phyloP scores from a whole-genome alignment of 2,329 filamentous ascomycete species.

The Helicocarpus griseus region DNA sequence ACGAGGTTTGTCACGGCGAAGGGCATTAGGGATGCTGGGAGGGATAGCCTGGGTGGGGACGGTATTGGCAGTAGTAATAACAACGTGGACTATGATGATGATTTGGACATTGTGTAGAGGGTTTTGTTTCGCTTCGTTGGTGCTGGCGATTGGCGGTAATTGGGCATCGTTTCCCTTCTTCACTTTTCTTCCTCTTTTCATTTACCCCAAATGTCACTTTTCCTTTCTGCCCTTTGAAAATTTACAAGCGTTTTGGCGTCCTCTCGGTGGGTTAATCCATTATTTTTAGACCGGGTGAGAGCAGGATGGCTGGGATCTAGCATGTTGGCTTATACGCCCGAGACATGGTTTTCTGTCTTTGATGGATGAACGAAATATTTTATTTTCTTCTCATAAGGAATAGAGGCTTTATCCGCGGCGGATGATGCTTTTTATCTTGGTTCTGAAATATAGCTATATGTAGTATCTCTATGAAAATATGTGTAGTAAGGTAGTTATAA shows the following conservation, averaged over 20 bases:
- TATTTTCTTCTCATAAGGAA: not conserved
- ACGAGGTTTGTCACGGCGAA: slow-evolving; percentile 71
- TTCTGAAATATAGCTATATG: too few species aligned
- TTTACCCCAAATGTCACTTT: too few species aligned
- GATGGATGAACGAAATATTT: not conserved
- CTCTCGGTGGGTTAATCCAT: not conserved
- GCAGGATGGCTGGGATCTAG: not conserved
- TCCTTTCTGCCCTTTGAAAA: too few species aligned
- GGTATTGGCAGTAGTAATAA: slow-evolving; percentile 24
- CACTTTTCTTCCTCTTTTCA: not conserved
- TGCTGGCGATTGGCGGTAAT: not conserved
- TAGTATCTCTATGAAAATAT: too few species aligned
- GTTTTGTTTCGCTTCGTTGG: not conserved
- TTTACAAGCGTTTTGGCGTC: too few species aligned
- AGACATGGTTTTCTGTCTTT: not conserved
- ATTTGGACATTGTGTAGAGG: slow-evolving; percentile 37
- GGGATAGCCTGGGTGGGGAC: slow-evolving; percentile 54
- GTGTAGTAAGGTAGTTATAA: too few species aligned
- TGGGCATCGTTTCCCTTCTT: not conserved
- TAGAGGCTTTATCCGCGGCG: too few species aligned
- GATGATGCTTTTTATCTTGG: too few species aligned
- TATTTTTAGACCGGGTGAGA: not conserved
- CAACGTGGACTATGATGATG: slow-evolving; percentile 41
- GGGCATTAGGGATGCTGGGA: slow-evolving; percentile 66
- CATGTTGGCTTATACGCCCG: not conserved